These are phyloP conservation scores for Lasiosphaeria miniovina DNA, from an alignment of 495 filamentous ascomycete genomes.

Conservation along the genomic window DNA sequence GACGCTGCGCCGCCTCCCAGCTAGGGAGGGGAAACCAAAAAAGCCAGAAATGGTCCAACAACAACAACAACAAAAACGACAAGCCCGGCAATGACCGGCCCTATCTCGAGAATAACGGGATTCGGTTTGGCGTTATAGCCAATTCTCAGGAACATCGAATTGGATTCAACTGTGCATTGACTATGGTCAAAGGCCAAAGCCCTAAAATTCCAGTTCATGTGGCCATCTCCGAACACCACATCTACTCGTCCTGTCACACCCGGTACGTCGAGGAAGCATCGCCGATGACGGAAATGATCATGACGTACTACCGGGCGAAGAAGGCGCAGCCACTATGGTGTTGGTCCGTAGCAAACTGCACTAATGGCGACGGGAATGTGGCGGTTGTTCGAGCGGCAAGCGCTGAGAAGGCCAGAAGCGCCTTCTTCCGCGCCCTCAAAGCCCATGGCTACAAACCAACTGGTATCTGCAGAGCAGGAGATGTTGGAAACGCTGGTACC, in stretches of 20 bases:
- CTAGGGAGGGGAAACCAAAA: too few species aligned
- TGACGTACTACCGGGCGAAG: constrained; percentile 29
- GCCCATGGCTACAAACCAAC: constrained; percentile 1
- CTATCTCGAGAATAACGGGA: too few species aligned
- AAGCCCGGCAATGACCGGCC: too few species aligned
- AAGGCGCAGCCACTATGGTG: constrained; percentile 51
- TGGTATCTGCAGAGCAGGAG: background rate
- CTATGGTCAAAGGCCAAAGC: background rate
- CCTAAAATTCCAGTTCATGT: constrained; percentile 6
- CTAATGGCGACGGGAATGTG: constrained; percentile 27
- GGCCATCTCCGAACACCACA: constrained; percentile 16
- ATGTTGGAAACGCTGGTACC: background rate
- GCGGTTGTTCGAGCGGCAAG: constrained; percentile 54
- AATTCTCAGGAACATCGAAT: too few species aligned
- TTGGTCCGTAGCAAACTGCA: constrained; percentile 27
- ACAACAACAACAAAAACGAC: too few species aligned
- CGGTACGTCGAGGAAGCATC: constrained; percentile 34
- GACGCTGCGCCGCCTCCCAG: too few species aligned
- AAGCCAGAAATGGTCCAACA: too few species aligned
- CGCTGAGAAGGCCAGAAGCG: constrained; percentile 47
- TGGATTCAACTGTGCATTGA: background rate
- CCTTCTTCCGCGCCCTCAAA: constrained; percentile 24
- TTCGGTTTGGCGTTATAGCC: too few species aligned
- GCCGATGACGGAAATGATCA: constrained; percentile 29
- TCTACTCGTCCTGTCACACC: constrained; percentile 21